Conservation (phyloP, 176 grass and related monocot genomes). For the Eremochloa ophiuroides region DNA sequence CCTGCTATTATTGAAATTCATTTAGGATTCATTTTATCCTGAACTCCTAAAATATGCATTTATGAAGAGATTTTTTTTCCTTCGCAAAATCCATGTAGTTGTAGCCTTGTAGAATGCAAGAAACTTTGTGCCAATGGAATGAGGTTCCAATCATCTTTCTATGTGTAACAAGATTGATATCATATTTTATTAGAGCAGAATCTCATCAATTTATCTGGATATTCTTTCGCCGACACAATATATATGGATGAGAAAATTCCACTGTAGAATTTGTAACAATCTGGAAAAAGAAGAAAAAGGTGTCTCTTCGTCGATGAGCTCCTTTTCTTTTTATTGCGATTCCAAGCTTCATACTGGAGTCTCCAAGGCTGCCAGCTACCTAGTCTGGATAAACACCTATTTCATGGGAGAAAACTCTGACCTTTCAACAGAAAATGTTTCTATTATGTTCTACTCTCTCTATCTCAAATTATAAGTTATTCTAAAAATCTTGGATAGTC, state of each 20-base stretch:
- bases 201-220: background rate
- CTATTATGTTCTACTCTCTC: background rate
- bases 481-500: too few relatives aligned
- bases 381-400: background rate
- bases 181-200: background rate
- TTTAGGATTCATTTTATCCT: too few relatives aligned
- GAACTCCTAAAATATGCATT: too few relatives aligned
- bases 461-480: too few relatives aligned
- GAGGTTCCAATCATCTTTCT: conserved; percentile 4
- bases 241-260: background rate
- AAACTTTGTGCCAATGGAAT: conserved; percentile 10
- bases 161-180: background rate
- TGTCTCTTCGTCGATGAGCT: background rate
- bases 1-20: too few relatives aligned
- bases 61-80: conserved; percentile 2
- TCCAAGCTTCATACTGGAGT: background rate
- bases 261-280: background rate
- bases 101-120: background rate
- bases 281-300: too few relatives aligned
- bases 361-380: background rate
- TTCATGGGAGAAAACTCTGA: background rate
- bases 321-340: background rate
- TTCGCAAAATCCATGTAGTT: background rate
- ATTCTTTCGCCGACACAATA: background rate
- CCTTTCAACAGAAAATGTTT: background rate